Evolutionary conservation across 2,329 filamentous ascomycete genomes (phyloP), one percentile per base, ranked within the genome.

Genomic region (Epichloe uncinata): DNA sequence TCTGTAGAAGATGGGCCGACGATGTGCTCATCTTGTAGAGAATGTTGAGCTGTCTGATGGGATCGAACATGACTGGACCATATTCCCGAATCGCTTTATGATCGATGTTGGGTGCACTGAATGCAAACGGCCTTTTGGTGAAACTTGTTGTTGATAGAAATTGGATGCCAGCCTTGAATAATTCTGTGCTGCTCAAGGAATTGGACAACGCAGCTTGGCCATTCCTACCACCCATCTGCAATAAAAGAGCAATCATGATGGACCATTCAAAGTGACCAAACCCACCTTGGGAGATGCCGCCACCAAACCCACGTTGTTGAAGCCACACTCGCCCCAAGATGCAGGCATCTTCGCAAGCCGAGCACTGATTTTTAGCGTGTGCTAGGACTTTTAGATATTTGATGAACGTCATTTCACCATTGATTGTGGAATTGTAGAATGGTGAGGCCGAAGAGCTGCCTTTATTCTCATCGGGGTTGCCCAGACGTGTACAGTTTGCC

Each of bases 201-300:
- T 79, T 74, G 5, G 89, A 88, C 15, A 97, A 73, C 5, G 87
- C 69, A 2, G 84, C 76, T 55, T 81, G 78, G 2, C 85, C 85
- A 52, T 82, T 83, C 6, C 79, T 77, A 6, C 82, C 84, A 26
- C 87, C 87, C n/a, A 79, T 80, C 63, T 88, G 82, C 41, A 97
- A 73, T 2, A 97, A 71, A 13, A 95, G 72, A 34, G 90, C 87
- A 62, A 90, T 78, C 45, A 93, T 70, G n/a, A 80, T 70, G 0
- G 85, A 77, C 87, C 88, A 97, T 63, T 98, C 93, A 56, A 95
- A 95, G 56, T 87, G 81, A 3, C 93, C 93, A 63, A 98, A 96
- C 0, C 93, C 93, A 42, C 93, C 91, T 42, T 75, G 71, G 2
- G 79, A 74, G n/a, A 89, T 66, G 20, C 75, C 71, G 42, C 85